Base-by-base conservation (phyloP, 768 basidiomycete genomes). In the Auricularia sp. region DNA sequence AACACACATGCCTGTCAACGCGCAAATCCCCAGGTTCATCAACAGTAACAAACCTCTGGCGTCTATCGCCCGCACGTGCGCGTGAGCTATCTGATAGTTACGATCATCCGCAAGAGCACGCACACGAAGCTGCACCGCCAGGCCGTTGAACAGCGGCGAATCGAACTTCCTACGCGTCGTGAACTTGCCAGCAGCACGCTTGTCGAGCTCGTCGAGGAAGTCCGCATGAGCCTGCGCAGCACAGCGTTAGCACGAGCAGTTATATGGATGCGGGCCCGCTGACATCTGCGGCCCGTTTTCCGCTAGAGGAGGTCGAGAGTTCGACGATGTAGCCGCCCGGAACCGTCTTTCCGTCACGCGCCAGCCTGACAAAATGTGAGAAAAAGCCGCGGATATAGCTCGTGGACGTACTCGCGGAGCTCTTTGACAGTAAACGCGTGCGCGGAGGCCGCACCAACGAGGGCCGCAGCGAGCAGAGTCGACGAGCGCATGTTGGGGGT, bases 351-450 rank as follows among this genome's bases (percentile, higher is more conserved):
- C 64, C 54, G 29, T 68, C 61, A 33, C 67, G 68, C 64, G 74
- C 77, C 11, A 69, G 56, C 18, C 76, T 74, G 6, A 80, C 81
- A 2, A 75, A 76, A 42, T 88, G 71, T 67, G 88, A 87, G 36
- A 82, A 84, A 61, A 86, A 85, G 88, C 87, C 1, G 86, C 81
- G 82, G 87, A 64, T 34, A 64, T 29, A n/a, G 3, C 29, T 51
- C 64, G 60, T 63, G 14, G 63, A 61, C 68, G 29, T 36, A 64
- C 44, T 43, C 34, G 36, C 58, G 47, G 56, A 64, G 18, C 54
- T 58, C 35, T 62, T 42, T 14, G 8, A 14, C 39, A 7, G 39
- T 42, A 14, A 8, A 42, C 8, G 21, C 11, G 36, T 8, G 36
- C 44, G 42, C 12, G 44, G 35, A 43, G 12, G 14, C 35, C 3